Evolutionary conservation across 148 eudicot genomes (phyloP).

Genomic region (Silene conica): DNA sequence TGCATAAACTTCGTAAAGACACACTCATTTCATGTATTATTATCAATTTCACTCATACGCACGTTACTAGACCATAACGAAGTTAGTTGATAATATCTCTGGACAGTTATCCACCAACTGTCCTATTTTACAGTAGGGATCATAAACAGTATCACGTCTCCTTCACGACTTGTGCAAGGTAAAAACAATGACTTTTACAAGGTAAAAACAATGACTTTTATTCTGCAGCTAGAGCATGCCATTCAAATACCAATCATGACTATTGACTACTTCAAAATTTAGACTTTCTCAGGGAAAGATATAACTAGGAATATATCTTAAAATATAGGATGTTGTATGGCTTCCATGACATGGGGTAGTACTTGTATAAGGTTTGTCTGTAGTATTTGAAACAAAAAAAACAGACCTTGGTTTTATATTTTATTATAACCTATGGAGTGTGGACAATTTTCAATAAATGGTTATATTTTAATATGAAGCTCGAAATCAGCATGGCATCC

Average conservation of each 20-base stretch:
- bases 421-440: neutral
- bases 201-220: neutral
- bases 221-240: conserved; percentile 7
- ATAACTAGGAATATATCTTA: neutral
- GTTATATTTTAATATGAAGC: neutral
- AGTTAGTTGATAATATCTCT: neutral
- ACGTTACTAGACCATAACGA: neutral
- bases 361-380: neutral
- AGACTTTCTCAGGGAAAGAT: neutral
- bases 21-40: conserved; percentile 6
- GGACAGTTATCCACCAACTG: neutral
- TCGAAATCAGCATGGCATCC: neutral
- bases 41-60: conserved; percentile 5
- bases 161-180: neutral
- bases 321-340: neutral
- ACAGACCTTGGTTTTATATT: conserved; percentile 1
- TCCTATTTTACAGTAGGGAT: neutral
- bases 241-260: neutral
- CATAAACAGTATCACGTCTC: neutral
- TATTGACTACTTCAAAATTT: neutral
- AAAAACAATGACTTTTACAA: neutral
- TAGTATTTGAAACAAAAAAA: neutral
- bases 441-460: neutral
- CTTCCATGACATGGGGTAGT: neutral
- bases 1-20: neutral